Conservation (phyloP, 192 early-diverging fungal genomes). For the Dimargaris xerosporica region DNA sequence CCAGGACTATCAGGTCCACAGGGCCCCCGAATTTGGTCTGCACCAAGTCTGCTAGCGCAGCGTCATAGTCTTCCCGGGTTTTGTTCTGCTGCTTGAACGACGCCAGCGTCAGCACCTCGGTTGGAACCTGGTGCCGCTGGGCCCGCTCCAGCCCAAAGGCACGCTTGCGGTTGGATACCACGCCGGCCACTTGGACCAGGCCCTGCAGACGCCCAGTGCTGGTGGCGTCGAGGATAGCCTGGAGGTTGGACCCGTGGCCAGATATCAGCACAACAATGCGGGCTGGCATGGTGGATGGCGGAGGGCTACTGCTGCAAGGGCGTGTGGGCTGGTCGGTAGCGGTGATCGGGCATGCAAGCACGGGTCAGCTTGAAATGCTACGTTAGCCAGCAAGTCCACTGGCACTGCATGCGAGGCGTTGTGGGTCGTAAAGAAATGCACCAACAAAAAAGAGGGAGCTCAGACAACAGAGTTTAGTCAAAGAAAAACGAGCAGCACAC, state of each 20-base stretch:
- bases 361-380: too few species aligned
- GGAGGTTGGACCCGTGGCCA: conserved; percentile 89
- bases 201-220: conserved; percentile 26
- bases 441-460: too few species aligned
- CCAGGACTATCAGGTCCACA: conserved; percentile 81
- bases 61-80: conserved; percentile 77
- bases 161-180: conserved; percentile 72
- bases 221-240: conserved; percentile 84
- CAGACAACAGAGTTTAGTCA: too few species aligned
- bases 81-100: conserved; percentile 66
- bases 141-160: conserved; percentile 91
- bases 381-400: too few species aligned
- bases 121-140: conserved; percentile 63
- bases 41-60: conserved; percentile 60
- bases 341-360: too few species aligned
- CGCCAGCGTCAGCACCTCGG: conserved; percentile 65
- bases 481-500: too few species aligned
- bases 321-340: too few species aligned
- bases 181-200: conserved; percentile 54
- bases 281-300: conserved; percentile 14
- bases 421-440: too few species aligned
- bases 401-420: too few species aligned
- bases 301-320: too few species aligned
- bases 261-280: conserved; percentile 85
- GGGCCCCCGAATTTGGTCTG: conserved; percentile 20